Evolutionary conservation across 2,329 filamentous ascomycete genomes (phyloP), one percentile per base, ranked within the genome.

Genomic region (Colletotrichum abscissum): DNA sequence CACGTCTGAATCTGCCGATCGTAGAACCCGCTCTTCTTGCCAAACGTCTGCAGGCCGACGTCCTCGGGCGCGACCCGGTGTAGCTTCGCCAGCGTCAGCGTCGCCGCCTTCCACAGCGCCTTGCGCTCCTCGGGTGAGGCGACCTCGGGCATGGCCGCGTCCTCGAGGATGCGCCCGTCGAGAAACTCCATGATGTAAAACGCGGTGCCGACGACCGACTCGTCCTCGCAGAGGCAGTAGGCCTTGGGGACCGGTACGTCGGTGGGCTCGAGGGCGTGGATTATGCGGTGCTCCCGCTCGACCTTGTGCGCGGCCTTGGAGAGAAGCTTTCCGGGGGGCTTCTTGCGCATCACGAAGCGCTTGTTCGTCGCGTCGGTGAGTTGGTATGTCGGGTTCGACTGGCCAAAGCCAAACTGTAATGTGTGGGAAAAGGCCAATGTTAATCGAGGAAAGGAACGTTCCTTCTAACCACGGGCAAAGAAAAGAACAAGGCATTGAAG

Each of bases 161-260:
- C 95, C 79, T 96, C 94, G 80, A 98, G 94, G 84, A 98, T 97
- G 79, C 97, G 92, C 24, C 97, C 97, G 80, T 97, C 93, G 74
- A 98, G 88, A 81, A 97, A 98, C 81, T 95, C 92, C 97, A 99
- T 98, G 80, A 98, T 92, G 85, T 99, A 98, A 83, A 98, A 99
- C 6, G 95, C 90, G 8, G 95, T 98, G 69, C 95, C 97, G 75
- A 98, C 88, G 49, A 98, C 88, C 70, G 83, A 85, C 54, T 88
- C 86, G 84, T 98, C 95, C 82, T 97, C 93, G 84, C 97, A 99
- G 22, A 98, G 89, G 79, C 92, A 93, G 82, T 95, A 93, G 12
- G 94, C 91, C 81, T 90, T 92, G 5, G 97, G 97, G 0, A 98
- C 95, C 0, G 95, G 94, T 9, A 98, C 95, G 80, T 94, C 91